Evolutionary conservation across 2,329 filamentous ascomycete species (phyloP).

Genomic region (Aspergillus neoniger): DNA sequence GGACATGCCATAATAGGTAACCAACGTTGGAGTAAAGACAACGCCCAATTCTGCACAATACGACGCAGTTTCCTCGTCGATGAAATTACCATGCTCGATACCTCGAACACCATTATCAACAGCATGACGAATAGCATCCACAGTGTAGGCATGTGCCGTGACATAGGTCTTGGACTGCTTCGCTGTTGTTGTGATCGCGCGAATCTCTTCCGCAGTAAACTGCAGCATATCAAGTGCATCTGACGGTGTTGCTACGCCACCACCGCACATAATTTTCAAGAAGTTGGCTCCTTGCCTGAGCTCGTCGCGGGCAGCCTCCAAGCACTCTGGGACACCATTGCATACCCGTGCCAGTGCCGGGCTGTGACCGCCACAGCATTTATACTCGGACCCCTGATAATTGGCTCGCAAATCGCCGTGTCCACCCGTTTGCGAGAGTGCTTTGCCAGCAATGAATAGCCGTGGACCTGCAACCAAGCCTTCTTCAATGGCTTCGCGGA

Average conservation of each 20-base stretch:
- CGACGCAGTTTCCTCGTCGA: constrained; percentile 47
- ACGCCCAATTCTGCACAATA: constrained; percentile 51
- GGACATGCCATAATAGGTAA: constrained; percentile 53
- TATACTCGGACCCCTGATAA: constrained; percentile 40
- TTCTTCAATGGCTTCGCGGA: constrained; percentile 50
- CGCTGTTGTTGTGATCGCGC: constrained; percentile 54
- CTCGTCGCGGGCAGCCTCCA: constrained; percentile 55
- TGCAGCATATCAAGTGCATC: constrained; percentile 56
- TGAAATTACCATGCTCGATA: constrained; percentile 55
- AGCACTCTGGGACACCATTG: constrained; percentile 58
- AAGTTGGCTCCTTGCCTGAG: constrained; percentile 59
- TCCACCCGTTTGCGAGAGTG: constrained; percentile 59
- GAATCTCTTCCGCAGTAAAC: constrained; percentile 58
- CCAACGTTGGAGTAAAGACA: constrained; percentile 55
- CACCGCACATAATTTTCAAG: constrained; percentile 62
- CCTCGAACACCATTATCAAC: constrained; percentile 56
- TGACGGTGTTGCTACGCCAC: constrained; percentile 58
- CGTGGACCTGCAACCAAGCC: constrained; percentile 56
- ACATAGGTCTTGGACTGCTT: constrained; percentile 53
- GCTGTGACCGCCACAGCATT: constrained; percentile 50
- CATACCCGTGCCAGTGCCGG: constrained; percentile 40
- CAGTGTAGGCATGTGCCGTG: constrained; percentile 60
- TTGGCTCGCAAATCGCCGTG: constrained; percentile 53
- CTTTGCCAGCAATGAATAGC: constrained; percentile 56
- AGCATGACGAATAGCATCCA: constrained; percentile 55